A percentile compares a stretch with the other conserved stretches of the same genome.
These are phyloP conservation scores for Leersia perrieri DNA, from an alignment of 176 grass and related monocot species.

Conservation along the genomic window DNA sequence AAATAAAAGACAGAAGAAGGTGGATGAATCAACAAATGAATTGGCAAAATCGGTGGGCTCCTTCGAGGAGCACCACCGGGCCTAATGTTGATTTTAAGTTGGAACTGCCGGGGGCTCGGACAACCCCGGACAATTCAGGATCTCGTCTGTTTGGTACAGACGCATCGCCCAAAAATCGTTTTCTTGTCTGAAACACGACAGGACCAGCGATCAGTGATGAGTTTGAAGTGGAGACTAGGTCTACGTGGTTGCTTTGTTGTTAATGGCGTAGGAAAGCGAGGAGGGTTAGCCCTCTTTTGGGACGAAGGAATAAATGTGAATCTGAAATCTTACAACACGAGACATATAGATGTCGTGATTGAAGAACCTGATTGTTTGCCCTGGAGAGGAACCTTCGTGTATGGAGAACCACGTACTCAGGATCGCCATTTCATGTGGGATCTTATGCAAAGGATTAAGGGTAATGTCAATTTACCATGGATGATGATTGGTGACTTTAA, in stretches of 20 bases:
- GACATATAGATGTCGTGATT: too few relatives aligned
- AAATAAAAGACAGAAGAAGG: background rate
- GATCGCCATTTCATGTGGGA: too few relatives aligned
- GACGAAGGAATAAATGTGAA: too few relatives aligned
- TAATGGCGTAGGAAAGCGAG: background rate
- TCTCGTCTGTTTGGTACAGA: background rate
- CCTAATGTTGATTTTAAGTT: background rate
- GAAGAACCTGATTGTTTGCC: too few relatives aligned
- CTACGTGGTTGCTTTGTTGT: background rate
- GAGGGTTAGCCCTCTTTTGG: background rate
- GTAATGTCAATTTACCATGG: too few relatives aligned
- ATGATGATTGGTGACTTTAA: too few relatives aligned
- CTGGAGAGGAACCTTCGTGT: too few relatives aligned
- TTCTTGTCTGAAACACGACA: background rate
- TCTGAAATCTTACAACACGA: too few relatives aligned
- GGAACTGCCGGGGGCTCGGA: background rate
- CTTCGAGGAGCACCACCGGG: background rate
- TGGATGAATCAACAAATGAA: background rate
- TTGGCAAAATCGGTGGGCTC: background rate
- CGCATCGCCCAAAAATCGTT: background rate
- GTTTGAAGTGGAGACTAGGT: background rate
- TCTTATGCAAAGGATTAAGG: too few relatives aligned
- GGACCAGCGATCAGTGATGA: background rate
- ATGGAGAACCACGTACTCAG: too few relatives aligned
- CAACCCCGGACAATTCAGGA: background rate